Conservation (phyloP, 257 asterid species). For the Capsicum pubescens region DNA sequence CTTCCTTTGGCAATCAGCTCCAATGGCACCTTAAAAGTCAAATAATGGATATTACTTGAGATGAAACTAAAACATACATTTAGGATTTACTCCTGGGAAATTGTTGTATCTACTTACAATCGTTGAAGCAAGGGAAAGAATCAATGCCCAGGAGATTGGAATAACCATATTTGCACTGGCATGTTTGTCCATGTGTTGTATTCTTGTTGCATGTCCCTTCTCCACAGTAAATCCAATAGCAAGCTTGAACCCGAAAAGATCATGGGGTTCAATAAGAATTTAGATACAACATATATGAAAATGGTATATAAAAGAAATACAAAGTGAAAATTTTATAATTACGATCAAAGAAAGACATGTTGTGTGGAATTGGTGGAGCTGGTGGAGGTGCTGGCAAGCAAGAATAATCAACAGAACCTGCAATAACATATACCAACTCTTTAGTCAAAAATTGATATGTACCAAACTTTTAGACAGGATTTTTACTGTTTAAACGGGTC, state of each 20-base stretch:
- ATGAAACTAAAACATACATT: background rate
- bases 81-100: background rate
- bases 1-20: slow-evolving; percentile 62
- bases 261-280: background rate
- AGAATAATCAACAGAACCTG: slow-evolving; percentile 78
- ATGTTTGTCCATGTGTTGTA: slow-evolving; percentile 51
- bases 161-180: slow-evolving; percentile 64
- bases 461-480: too few relatives aligned
- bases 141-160: slow-evolving; percentile 62
- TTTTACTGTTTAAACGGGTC: too few relatives aligned
- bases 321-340: slow-evolving; percentile 28
- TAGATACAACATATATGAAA: background rate
- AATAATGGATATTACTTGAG: background rate
- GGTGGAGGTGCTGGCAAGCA: slow-evolving; percentile 86
- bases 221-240: slow-evolving; percentile 79
- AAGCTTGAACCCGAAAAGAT: slow-evolving; percentile 44
- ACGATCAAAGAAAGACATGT: slow-evolving; percentile 69
- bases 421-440: background rate
- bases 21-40: slow-evolving; percentile 60
- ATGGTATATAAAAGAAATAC: background rate
- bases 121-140: slow-evolving; percentile 71
- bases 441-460: background rate
- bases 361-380: slow-evolving; percentile 57
- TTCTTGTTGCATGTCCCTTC: slow-evolving; percentile 66
- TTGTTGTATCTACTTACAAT: slow-evolving; percentile 50